A percentile compares a stretch with the other conserved stretches of the same genome.
These are phyloP conservation scores for Blepharisma undulans DNA, from an alignment of 169 alveolate species.

Conservation along the genomic window DNA sequence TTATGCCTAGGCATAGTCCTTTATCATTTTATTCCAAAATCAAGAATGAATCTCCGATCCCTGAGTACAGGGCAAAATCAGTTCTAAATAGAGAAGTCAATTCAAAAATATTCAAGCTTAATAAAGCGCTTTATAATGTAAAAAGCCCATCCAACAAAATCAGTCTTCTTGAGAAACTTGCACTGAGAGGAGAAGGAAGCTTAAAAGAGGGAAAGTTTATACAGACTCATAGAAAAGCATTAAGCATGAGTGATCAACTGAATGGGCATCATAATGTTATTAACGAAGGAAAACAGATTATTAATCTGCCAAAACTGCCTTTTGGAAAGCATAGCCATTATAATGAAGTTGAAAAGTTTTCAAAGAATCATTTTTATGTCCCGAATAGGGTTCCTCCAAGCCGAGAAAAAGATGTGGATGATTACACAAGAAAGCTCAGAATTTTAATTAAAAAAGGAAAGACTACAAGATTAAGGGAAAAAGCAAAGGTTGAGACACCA, in stretches of 20 bases:
- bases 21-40: background rate
- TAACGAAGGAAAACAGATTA: slow-evolving; percentile 13
- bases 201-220: background rate
- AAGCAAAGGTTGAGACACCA: background rate
- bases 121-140: background rate
- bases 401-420: background rate
- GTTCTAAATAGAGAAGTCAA: background rate
- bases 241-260: background rate
- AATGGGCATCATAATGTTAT: background rate
- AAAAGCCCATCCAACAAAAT: background rate
- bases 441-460: background rate
- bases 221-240: background rate
- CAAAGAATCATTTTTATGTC: background rate
- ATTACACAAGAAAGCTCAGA: background rate
- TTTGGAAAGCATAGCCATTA: background rate
- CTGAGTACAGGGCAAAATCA: background rate
- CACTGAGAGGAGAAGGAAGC: background rate
- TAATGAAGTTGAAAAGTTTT: background rate
- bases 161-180: background rate
- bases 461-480: background rate
- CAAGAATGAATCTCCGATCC: background rate
- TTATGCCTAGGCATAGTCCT: background rate
- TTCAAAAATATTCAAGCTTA: background rate
- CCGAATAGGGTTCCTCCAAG: background rate
- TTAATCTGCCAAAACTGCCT: slow-evolving; percentile 21